Conservation (phyloP, 2,329 filamentous ascomycete species). For the Colletotrichum sp. region DNA sequence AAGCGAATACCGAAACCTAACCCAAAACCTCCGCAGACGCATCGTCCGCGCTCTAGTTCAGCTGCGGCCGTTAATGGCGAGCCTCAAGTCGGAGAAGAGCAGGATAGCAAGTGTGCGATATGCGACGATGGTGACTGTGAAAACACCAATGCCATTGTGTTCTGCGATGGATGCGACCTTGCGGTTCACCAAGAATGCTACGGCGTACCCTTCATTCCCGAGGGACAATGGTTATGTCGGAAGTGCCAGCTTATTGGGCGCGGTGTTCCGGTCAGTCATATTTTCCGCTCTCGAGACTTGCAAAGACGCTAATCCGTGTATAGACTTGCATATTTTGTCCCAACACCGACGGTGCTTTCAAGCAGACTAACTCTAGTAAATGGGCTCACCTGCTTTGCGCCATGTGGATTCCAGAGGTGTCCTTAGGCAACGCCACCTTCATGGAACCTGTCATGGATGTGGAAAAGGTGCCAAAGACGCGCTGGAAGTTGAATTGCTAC, state of each 20-base stretch:
- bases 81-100: slow-evolving; percentile 85
- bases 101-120: slow-evolving; percentile 96
- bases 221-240: slow-evolving; percentile 97
- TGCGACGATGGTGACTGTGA: slow-evolving; percentile 99
- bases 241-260: slow-evolving; percentile 96
- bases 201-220: slow-evolving; percentile 96
- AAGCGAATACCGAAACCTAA: slow-evolving; percentile 97
- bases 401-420: slow-evolving; percentile 98
- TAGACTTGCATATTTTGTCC: slow-evolving; percentile 97
- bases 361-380: slow-evolving; percentile 94
- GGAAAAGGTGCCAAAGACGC: slow-evolving; percentile 92
- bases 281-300: background rate
- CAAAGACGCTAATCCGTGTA: background rate
- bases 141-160: slow-evolving; percentile 98
- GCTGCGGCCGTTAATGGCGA: slow-evolving; percentile 96
- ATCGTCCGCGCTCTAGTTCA: slow-evolving; percentile 89
- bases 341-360: slow-evolving; percentile 96
- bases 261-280: slow-evolving; percentile 73
- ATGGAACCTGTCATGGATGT: slow-evolving; percentile 99
- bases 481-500: slow-evolving; percentile 95
- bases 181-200: slow-evolving; percentile 99
- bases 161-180: slow-evolving; percentile 96
- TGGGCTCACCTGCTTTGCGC: slow-evolving; percentile 97
- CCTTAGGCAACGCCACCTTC: slow-evolving; percentile 92
- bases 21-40: slow-evolving; percentile 93